phyloP scores from a whole-genome alignment of 148 eudicot species.

The Rhododendron vialii region DNA sequence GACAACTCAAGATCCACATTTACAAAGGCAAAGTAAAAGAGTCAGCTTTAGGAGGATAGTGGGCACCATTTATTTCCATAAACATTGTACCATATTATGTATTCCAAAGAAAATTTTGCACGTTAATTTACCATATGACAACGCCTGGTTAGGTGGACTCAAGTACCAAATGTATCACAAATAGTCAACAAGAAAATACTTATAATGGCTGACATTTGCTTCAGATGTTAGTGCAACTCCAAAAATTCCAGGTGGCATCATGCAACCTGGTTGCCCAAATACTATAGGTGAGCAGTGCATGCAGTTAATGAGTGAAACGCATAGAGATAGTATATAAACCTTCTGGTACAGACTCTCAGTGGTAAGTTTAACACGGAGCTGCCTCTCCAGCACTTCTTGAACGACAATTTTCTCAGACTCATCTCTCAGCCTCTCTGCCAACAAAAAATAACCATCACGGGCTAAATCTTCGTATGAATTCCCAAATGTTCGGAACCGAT shows the following conservation, averaged over 20 bases:
- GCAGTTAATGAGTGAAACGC: background rate
- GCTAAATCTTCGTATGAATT: constrained; percentile 70
- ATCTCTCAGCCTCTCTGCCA: constrained; percentile 92
- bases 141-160: background rate
- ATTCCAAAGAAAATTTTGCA: no score
- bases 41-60: background rate
- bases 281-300: background rate
- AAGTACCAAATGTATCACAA: background rate
- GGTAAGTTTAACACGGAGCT: constrained; percentile 43
- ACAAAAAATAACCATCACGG: constrained; percentile 71
- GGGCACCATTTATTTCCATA: no score
- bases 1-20: background rate
- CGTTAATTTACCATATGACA: no score
- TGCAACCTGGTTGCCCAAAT: background rate
- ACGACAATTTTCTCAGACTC: constrained; percentile 68
- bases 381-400: constrained; percentile 68
- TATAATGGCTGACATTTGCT: background rate
- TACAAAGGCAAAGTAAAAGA: background rate
- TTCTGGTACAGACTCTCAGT: constrained; percentile 54
- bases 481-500: constrained; percentile 60
- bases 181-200: background rate
- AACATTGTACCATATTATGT: no score
- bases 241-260: background rate
- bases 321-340: constrained; percentile 32
- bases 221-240: background rate